Evolutionary conservation across 2,329 filamentous ascomycete species (phyloP).

Genomic region (Xylariaceae sp.): DNA sequence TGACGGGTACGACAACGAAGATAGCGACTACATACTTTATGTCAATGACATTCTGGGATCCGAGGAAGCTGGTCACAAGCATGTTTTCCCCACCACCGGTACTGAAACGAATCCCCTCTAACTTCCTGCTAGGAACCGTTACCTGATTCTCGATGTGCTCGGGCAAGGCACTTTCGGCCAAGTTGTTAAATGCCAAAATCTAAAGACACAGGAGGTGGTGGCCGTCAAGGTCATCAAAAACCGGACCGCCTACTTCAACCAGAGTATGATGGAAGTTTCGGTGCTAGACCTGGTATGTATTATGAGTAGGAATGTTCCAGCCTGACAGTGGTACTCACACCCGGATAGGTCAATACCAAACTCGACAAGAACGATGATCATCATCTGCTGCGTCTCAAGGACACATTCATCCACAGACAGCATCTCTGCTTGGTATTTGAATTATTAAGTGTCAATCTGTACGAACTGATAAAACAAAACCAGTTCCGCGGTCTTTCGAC

Average conservation of each 20-base stretch:
- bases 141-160: slow-evolving; percentile 92
- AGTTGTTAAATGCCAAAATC: slow-evolving; percentile 97
- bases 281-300: slow-evolving; percentile 79
- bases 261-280: slow-evolving; percentile 99
- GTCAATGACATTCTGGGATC: slow-evolving; percentile 98
- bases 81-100: slow-evolving; percentile 30
- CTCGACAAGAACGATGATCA: slow-evolving; percentile 99
- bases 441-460: slow-evolving; percentile 91
- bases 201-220: slow-evolving; percentile 97
- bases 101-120: slow-evolving; percentile 6
- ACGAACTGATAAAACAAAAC: slow-evolving; percentile 99
- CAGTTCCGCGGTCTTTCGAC: slow-evolving; percentile 97
- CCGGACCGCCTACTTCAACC: slow-evolving; percentile 97
- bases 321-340: slow-evolving; percentile 21
- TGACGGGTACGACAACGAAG: slow-evolving; percentile 97
- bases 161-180: slow-evolving; percentile 98
- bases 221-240: slow-evolving; percentile 99
- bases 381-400: slow-evolving; percentile 87
- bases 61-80: slow-evolving; percentile 97
- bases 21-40: slow-evolving; percentile 98
- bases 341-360: slow-evolving; percentile 79
- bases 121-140: slow-evolving; percentile 64
- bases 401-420: slow-evolving; percentile 96
- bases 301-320: not conserved
- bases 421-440: slow-evolving; percentile 97